Base-by-base conservation (phyloP, 257 asterid genomes). In the Henckelia pumila region DNA sequence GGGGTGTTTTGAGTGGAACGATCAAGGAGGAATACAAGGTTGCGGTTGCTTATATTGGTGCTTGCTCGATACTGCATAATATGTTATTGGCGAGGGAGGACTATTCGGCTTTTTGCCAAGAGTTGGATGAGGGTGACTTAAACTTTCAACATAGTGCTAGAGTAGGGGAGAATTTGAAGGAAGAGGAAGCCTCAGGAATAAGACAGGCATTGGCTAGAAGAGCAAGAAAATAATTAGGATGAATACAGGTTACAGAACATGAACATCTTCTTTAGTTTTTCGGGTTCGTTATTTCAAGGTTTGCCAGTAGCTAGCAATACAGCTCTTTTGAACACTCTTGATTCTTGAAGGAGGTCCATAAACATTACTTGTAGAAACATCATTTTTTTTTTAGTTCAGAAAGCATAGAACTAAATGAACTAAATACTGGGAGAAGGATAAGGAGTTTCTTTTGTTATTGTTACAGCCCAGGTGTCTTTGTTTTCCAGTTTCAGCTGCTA, bases 31-130 rank as follows among this genome's bases (percentile, higher is more conserved):
- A 89, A 11, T 73, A 79, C 35, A 89, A 84, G 81, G 66, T 74
- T 61, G 80, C 81, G 25, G 94, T 91, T 65, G 95, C 92, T 47
- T 82, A 83, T 33, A 77, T 91, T 50, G 98, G 94, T 66, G 81
- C 95, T 72, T 88, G 95, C 70, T 85, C 95, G 10, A 91, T 91
- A 47, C 81, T 91, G 50, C 98, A 91, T 30, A 91, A 91, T 71
- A 89, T 91, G 95, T 66, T 89, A 81, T 81, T 91, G 23, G 64
- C 71, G 64, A 89, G 94, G 81, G 98, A 85, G 78, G 98, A 91
- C 77, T 79, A 76, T 78, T 79, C 98, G 24, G 87, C 95, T 3
- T 81, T 87, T 61, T 72, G 79, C 72, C 72, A 87, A 55, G 96
- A 81, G 21, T 67, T 59, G 16, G 82, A 71, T 73, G 84, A 81